phyloP scores from a whole-genome alignment of 108 stramenopile genomes.

The Nannochloropsis salina region DNA sequence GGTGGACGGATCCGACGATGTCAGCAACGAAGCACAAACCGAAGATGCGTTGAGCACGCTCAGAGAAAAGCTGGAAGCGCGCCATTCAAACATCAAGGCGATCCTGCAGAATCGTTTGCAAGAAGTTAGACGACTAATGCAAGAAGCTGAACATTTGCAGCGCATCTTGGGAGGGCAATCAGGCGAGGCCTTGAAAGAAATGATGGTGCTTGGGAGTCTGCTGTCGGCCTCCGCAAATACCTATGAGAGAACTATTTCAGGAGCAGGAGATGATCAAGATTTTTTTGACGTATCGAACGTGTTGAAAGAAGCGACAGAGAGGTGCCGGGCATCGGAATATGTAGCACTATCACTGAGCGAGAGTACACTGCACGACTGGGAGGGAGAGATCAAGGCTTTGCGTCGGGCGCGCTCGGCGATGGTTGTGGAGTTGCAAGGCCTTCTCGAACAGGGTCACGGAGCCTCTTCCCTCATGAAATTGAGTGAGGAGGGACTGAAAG shows the following conservation, averaged over 20 bases:
- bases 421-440: neutral
- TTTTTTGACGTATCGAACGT: neutral
- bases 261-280: neutral
- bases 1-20: neutral
- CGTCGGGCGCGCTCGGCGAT: neutral
- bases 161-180: neutral
- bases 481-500: neutral
- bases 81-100: neutral
- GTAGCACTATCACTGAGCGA: neutral
- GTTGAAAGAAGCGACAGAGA: neutral
- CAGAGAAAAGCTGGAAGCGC: neutral
- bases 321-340: neutral
- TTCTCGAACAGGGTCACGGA: neutral
- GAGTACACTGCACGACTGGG: neutral
- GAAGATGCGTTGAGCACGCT: neutral
- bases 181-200: neutral
- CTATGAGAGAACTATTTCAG: neutral
- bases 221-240: neutral
- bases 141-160: neutral
- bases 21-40: neutral
- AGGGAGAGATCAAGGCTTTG: slow-evolving; percentile 15
- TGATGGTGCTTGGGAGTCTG: neutral
- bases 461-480: neutral
- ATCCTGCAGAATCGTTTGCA: neutral
- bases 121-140: neutral